These are phyloP conservation scores for Bacidia gigantensis DNA, from an alignment of 495 filamentous ascomycete species.

Conservation along the genomic window DNA sequence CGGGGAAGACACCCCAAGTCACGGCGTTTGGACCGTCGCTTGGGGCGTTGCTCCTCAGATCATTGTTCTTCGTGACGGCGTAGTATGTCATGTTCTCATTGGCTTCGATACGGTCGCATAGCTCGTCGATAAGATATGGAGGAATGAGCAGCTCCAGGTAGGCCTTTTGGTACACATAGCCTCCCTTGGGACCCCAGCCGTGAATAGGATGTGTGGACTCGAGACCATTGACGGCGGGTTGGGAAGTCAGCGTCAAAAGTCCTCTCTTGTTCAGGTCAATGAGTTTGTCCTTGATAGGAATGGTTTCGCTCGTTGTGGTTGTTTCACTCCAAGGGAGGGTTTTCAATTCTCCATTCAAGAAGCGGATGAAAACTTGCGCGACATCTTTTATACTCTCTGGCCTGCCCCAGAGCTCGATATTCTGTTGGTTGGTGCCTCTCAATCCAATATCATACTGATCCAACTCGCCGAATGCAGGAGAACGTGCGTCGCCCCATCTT, in stretches of 20 bases:
- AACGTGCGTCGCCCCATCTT: constrained; percentile 94
- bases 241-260: constrained; percentile 92
- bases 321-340: constrained; percentile 91
- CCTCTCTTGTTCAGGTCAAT: constrained; percentile 73
- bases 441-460: constrained; percentile 92
- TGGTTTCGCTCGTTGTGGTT: constrained; percentile 67
- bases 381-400: constrained; percentile 70
- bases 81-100: constrained; percentile 83
- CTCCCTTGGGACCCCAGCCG: constrained; percentile 89
- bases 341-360: constrained; percentile 64
- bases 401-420: constrained; percentile 88
- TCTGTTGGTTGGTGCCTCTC: constrained; percentile 93
- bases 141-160: constrained; percentile 86
- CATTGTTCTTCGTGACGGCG: constrained; percentile 67
- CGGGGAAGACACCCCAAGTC: constrained; percentile 98
- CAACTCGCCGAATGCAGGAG: constrained; percentile 91
- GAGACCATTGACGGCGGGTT: constrained; percentile 88
- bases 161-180: constrained; percentile 97
- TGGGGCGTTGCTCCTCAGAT: constrained; percentile 70
- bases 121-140: constrained; percentile 60
- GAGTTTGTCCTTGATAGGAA: constrained; percentile 59
- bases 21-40: constrained; percentile 86
- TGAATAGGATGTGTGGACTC: constrained; percentile 75
- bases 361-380: constrained; percentile 66
- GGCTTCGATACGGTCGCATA: constrained; percentile 65